A percentile compares a stretch with the other conserved stretches of the same genome.
Evolutionary conservation across 2,329 filamentous ascomycete species (phyloP).

Genomic region (Penicillium olsonii): DNA sequence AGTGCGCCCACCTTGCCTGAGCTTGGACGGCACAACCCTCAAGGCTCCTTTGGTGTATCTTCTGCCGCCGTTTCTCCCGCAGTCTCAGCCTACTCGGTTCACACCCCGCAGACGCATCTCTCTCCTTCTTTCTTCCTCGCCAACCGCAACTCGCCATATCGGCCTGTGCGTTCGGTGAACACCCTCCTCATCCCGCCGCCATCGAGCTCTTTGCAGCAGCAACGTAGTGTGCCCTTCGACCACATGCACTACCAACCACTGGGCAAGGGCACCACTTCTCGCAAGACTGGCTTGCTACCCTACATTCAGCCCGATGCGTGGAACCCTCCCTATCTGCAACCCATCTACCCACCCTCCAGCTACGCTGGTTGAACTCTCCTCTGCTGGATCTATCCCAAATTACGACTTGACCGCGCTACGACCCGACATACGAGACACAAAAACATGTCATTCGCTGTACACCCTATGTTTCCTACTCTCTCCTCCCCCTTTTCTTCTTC

Average conservation of each 20-base stretch:
- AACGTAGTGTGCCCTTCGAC: constrained; percentile 63
- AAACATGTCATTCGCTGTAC: constrained; percentile 21
- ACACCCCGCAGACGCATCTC: constrained; percentile 67
- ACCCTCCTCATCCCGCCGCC: constrained; percentile 88
- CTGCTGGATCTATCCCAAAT: constrained; percentile 10
- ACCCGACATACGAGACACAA: constrained; percentile 28
- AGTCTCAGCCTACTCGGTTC: constrained; percentile 62
- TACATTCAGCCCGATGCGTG: constrained; percentile 48
- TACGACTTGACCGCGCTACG: constrained; percentile 31
- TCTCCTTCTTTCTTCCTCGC: constrained; percentile 87
- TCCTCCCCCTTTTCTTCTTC: constrained; percentile 6
- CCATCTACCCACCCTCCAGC: constrained; percentile 30
- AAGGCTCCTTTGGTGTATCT: constrained; percentile 52
- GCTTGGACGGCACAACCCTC: constrained; percentile 46
- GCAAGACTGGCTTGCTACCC: constrained; percentile 68
- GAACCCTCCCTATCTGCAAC: constrained; percentile 34
- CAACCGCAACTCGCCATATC: constrained; percentile 88
- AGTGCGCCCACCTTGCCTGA: constrained; percentile 35
- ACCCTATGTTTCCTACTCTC: constrained; percentile 9
- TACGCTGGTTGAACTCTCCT: constrained; percentile 27
- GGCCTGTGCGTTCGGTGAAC: constrained; percentile 84
- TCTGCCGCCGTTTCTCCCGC: constrained; percentile 68
- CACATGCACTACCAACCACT: constrained; percentile 84
- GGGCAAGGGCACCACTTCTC: constrained; percentile 67
- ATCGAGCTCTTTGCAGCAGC: constrained; percentile 74